These are phyloP conservation scores for Ochetophila trinervis DNA, from an alignment of 306 rosid species.

Conservation along the genomic window DNA sequence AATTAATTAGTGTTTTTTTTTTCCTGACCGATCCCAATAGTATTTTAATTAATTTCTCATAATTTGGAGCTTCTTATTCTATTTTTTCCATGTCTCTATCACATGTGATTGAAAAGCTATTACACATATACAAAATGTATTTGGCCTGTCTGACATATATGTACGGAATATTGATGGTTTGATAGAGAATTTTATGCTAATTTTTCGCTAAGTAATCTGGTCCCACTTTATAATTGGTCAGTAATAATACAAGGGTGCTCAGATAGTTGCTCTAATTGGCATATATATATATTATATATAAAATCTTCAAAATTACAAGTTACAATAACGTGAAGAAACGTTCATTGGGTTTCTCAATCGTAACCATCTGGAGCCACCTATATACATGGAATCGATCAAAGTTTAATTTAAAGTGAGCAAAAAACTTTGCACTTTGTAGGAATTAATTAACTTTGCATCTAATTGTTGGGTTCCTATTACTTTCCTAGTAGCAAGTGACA, in stretches of 20 bases:
- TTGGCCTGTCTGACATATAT: slow-evolving; percentile 8
- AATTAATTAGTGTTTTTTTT: too few species aligned
- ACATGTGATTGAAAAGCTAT: neutral
- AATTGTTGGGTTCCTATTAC: slow-evolving; percentile 1
- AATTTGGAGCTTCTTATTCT: too few species aligned
- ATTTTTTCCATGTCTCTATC: too few species aligned
- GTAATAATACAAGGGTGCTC: slow-evolving; percentile 30
- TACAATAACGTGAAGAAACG: slow-evolving; percentile 30
- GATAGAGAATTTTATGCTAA: neutral
- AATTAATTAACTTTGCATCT: neutral
- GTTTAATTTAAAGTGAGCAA: slow-evolving; percentile 5
- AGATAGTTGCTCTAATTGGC: slow-evolving; percentile 28
- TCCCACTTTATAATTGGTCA: slow-evolving; percentile 13
- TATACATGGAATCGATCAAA: slow-evolving; percentile 4
- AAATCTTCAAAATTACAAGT: neutral
- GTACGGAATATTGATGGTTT: slow-evolving; percentile 19
- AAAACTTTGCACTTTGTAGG: neutral
- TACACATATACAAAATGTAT: neutral
- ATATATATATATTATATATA: neutral
- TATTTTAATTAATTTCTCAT: too few species aligned
- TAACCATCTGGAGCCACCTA: slow-evolving; percentile 27
- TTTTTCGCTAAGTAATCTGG: neutral
- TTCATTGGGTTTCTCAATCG: slow-evolving; percentile 42
- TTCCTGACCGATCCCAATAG: too few species aligned
- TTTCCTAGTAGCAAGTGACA: slow-evolving; percentile 8